phyloP scores from a whole-genome alignment of 2,329 filamentous ascomycete genomes.

The Achaetomium macrosporum region DNA sequence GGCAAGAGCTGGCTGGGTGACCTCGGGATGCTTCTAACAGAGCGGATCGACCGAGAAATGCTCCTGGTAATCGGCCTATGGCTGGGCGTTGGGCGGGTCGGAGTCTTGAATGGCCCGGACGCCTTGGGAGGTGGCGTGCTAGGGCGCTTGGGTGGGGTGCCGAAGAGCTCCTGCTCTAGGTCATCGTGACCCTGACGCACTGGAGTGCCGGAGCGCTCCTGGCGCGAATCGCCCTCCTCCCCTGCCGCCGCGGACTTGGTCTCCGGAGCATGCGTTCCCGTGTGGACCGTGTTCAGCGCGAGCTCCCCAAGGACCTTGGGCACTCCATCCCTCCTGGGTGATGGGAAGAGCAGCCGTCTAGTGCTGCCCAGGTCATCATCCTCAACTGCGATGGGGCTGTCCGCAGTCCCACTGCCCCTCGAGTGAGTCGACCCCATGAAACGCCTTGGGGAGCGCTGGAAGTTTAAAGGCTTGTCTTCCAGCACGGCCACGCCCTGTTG shows the following conservation, averaged over 20 bases:
- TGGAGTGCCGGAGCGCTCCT: constrained; percentile 25
- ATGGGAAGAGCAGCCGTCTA: constrained; percentile 69
- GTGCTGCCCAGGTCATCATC: constrained; percentile 50
- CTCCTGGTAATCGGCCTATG: constrained; percentile 58
- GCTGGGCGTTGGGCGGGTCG: constrained; percentile 54
- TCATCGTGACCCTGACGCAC: constrained; percentile 34
- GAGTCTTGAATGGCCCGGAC: constrained; percentile 52
- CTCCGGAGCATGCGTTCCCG: constrained; percentile 33
- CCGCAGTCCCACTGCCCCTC: constrained; percentile 48
- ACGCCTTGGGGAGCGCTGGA: constrained; percentile 29
- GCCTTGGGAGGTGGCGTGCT: constrained; percentile 50
- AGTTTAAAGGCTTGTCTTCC: constrained; percentile 30
- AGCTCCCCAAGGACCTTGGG: constrained; percentile 57
- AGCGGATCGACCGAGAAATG: constrained; percentile 50
- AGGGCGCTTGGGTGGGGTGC: constrained; percentile 45
- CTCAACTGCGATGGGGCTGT: constrained; percentile 51
- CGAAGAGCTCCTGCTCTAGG: constrained; percentile 58
- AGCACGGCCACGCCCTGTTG: constrained; percentile 13
- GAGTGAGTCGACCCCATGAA: constrained; percentile 46
- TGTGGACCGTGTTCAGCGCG: constrained; percentile 46
- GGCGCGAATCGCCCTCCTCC: constrained; percentile 39
- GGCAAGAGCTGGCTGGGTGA: constrained; percentile 40
- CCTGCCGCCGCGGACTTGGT: constrained; percentile 32
- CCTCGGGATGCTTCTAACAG: constrained; percentile 26
- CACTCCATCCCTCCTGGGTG: constrained; percentile 60